phyloP scores from a whole-genome alignment of 345 rosid species.

The Mangifera indica region DNA sequence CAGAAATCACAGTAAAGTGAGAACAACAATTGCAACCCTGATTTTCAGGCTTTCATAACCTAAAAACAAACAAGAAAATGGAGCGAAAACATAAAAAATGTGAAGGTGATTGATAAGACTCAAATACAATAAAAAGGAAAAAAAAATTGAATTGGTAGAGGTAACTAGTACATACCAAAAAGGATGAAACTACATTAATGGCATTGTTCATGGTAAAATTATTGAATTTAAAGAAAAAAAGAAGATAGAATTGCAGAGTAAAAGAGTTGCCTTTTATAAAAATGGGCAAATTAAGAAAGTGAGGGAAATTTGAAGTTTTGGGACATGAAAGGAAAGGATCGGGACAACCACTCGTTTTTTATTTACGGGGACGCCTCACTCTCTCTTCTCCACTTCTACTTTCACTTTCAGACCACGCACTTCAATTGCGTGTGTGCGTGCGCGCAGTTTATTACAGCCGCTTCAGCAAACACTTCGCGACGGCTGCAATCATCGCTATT shows the following conservation, averaged over 20 bases:
- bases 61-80: neutral
- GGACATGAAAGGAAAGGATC: slow-evolving; percentile 6
- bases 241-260: neutral
- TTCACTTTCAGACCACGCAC: neutral
- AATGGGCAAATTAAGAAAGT: slow-evolving; percentile 6
- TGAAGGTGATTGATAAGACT: neutral
- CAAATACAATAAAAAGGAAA: neutral
- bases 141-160: neutral
- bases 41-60: neutral
- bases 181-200: neutral
- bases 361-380: neutral
- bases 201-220: neutral
- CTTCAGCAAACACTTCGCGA: too few relatives aligned
- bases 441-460: neutral
- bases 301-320: slow-evolving; percentile 22
- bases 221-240: neutral
- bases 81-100: neutral
- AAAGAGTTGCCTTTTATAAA: neutral
- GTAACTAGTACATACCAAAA: neutral
- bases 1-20: neutral
- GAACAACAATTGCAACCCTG: slow-evolving; percentile 3
- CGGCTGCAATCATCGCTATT: too few relatives aligned
- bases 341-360: slow-evolving; percentile 10
- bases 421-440: neutral
- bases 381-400: neutral